phyloP scores from a whole-genome alignment of 768 basidiomycete species.

The Boletus sp. region DNA sequence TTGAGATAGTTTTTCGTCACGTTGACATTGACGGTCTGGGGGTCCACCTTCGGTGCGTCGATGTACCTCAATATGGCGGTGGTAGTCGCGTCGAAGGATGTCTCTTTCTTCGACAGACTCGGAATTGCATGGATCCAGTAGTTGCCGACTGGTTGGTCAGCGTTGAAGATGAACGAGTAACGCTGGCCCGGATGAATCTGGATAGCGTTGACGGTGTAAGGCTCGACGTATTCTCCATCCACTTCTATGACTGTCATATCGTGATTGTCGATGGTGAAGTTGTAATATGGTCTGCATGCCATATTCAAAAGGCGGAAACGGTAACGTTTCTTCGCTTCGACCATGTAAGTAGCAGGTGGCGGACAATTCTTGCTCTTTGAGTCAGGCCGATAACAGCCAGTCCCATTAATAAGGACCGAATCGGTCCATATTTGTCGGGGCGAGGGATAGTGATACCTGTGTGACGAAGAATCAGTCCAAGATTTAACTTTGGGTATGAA shows the following conservation, averaged over 20 bases:
- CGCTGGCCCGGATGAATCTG: constrained; percentile 41
- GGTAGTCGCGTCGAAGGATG: not conserved
- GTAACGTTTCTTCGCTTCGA: constrained; percentile 34
- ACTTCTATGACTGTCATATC: constrained; percentile 40
- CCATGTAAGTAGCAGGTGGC: constrained; percentile 33
- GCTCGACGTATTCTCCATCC: constrained; percentile 40
- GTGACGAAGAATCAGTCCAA: not conserved
- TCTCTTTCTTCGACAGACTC: not conserved
- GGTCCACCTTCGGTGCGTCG: constrained; percentile 15
- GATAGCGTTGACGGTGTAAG: constrained; percentile 39
- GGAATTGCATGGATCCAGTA: constrained; percentile 33
- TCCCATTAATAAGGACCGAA: constrained; percentile 41
- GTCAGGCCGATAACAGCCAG: constrained; percentile 29
- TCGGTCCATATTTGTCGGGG: constrained; percentile 13
- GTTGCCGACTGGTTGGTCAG: constrained; percentile 39
- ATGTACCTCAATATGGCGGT: constrained; percentile 19
- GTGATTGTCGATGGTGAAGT: constrained; percentile 28
- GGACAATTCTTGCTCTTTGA: constrained; percentile 14
- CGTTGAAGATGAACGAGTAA: constrained; percentile 45
- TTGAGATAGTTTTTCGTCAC: constrained; percentile 6
- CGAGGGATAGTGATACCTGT: constrained; percentile 21
- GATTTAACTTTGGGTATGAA: not conserved
- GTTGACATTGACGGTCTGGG: not conserved
- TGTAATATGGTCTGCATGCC: constrained; percentile 34
- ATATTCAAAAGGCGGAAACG: constrained; percentile 39